Evolutionary conservation across 805 yeast species (phyloP), one percentile per base, ranked within the genome.

Genomic region (Yarrowia porcina): DNA sequence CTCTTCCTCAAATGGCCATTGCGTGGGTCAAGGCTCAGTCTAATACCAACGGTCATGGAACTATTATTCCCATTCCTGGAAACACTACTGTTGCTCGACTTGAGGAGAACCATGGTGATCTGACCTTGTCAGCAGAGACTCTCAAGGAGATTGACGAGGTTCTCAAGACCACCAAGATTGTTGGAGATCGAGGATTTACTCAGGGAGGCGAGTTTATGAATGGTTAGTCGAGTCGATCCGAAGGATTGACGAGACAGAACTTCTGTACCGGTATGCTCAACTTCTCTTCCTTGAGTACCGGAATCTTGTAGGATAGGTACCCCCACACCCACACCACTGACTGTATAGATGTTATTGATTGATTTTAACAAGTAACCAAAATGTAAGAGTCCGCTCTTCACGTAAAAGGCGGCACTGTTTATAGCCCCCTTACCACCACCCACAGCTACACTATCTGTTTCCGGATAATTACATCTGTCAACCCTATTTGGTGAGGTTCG

Each of bases 21-120:
- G 85, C 90, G 2, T 89, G 89, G 84, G 74, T 84, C 63, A 75
- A 80, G 62, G 79, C 81, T 60, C 77, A 71, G 68, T 72, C 76
- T 9, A 59, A 67, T 39, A 67, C 65, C 11, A 61, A 67, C n/a
- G 74, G 74, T 63, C 76, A 77, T 64, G 82, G 91, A 25, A 77
- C 75, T 64, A 79, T 89, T 45, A 70, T 91, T 49, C 96, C 97
- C 33, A 88, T 91, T 71, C 97, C 97, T 20, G 86, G 92, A 61
- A 86, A 89, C 3, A 81, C 90, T 7, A 81, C 85, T 38, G 72
- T 75, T 3, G 76, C 73, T 11, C 85, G 89, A 72, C 83, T 87
- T 17, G 77, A 79, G 50, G 88, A 83, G 70, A 91, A 90, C 74
- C 77, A 82, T 66, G 74, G 77, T 4, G 66, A 50, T 7, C 64